These are phyloP conservation scores for Salvia rosmarinus DNA, from an alignment of 257 asterid species.

Conservation along the genomic window DNA sequence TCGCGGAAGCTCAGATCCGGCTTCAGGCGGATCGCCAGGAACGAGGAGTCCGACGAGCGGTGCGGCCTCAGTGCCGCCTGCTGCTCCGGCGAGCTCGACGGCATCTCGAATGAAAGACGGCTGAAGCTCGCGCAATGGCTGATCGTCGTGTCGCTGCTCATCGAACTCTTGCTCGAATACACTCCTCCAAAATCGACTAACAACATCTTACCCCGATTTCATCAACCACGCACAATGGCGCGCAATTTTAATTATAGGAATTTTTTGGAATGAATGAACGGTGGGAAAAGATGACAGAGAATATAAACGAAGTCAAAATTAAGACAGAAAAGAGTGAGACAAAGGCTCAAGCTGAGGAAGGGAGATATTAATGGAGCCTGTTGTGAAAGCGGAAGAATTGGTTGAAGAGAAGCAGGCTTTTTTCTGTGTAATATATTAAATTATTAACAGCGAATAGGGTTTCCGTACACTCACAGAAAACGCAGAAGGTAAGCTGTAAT, in stretches of 20 bases:
- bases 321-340: slow-evolving; percentile 34
- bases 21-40: slow-evolving; percentile 48
- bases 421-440: slow-evolving; percentile 5
- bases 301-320: slow-evolving; percentile 31
- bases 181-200: slow-evolving; percentile 37
- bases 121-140: slow-evolving; percentile 67
- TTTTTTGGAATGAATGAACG: slow-evolving; percentile 24
- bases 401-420: slow-evolving; percentile 38
- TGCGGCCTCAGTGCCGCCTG: slow-evolving; percentile 58
- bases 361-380: slow-evolving; percentile 31
- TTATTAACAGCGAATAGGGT: slow-evolving; percentile 33
- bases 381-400: slow-evolving; percentile 16
- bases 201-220: slow-evolving; percentile 43
- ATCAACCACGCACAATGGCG: not conserved
- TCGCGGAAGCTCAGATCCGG: slow-evolving; percentile 57
- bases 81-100: slow-evolving; percentile 60
- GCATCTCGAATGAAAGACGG: slow-evolving; percentile 70
- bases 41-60: slow-evolving; percentile 74
- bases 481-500: slow-evolving; percentile 23
- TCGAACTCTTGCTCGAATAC: slow-evolving; percentile 59
- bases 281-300: slow-evolving; percentile 13
- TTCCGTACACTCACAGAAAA: slow-evolving; percentile 46
- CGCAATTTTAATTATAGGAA: not conserved
- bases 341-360: slow-evolving; percentile 23
- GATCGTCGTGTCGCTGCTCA: slow-evolving; percentile 61